These are phyloP conservation scores for Gamsiella multidivaricata DNA, from an alignment of 192 early-diverging fungal species.

Conservation along the genomic window DNA sequence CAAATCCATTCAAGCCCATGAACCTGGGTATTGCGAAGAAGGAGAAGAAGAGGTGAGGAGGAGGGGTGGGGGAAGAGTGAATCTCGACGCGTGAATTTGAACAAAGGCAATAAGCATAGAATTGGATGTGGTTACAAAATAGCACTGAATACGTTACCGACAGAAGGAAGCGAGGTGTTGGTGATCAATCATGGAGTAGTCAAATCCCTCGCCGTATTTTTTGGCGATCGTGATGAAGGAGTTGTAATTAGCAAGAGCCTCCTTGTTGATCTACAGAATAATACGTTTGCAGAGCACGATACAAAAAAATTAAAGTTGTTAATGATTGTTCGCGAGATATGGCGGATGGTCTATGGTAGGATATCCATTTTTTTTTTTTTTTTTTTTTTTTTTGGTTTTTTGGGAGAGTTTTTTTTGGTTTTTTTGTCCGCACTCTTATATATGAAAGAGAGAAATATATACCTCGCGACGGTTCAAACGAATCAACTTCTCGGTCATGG, in stretches of 20 bases:
- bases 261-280: slow-evolving; percentile 49
- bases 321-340: no score
- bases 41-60: neutral
- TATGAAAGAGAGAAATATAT: neutral
- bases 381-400: no score
- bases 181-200: slow-evolving; percentile 57
- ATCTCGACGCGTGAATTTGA: no score
- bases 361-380: no score
- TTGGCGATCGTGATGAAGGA: slow-evolving; percentile 54
- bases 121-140: neutral
- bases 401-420: no score
- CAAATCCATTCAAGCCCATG: slow-evolving; percentile 61
- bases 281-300: neutral
- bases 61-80: neutral
- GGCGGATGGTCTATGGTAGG: no score
- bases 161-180: slow-evolving; percentile 60
- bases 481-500: slow-evolving; percentile 60
- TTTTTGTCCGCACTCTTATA: no score
- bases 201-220: slow-evolving; percentile 59
- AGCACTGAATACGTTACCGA: slow-evolving; percentile 26
- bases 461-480: slow-evolving; percentile 52
- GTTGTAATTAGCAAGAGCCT: slow-evolving; percentile 49
- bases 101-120: no score
- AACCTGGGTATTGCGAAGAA: slow-evolving; percentile 38
- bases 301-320: neutral